A percentile compares a stretch with the other conserved stretches of the same genome.
Conservation (phyloP, 192 early-diverging fungal species). For the Coemansia sp. region DNA sequence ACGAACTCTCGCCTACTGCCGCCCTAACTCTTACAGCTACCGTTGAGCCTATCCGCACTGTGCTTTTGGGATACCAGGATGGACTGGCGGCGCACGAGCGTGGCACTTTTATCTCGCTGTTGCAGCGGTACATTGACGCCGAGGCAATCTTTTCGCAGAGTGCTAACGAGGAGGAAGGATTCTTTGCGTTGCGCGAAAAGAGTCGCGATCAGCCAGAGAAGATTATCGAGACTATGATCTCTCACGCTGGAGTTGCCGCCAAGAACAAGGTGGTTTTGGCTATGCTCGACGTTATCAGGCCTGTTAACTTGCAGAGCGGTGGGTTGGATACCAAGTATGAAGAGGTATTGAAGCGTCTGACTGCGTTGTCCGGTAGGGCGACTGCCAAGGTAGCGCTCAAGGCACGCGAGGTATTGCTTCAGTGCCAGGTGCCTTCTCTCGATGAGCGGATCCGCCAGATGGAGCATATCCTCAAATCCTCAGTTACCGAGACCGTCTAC, state of each 20-base stretch:
- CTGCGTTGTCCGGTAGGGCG: constrained; percentile 73
- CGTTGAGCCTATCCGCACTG: constrained; percentile 67
- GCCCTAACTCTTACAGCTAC: constrained; percentile 63
- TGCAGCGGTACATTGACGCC: constrained; percentile 85
- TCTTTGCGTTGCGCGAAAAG: constrained; percentile 84
- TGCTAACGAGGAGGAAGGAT: constrained; percentile 80
- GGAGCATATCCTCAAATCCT: constrained; percentile 78
- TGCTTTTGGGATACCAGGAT: constrained; percentile 71
- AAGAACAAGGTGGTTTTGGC: constrained; percentile 80
- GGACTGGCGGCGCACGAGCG: constrained; percentile 82
- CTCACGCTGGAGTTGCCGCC: constrained; percentile 79
- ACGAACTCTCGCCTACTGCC: constrained; percentile 68
- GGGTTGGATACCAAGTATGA: constrained; percentile 74
- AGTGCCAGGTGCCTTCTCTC: constrained; percentile 89
- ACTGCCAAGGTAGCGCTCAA: constrained; percentile 92
- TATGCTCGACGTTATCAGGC: constrained; percentile 82
- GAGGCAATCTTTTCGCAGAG: constrained; percentile 81
- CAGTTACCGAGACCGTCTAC: constrained; percentile 78
- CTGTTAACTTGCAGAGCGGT: constrained; percentile 62
- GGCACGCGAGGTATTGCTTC: constrained; percentile 93
- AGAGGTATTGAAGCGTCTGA: constrained; percentile 77
- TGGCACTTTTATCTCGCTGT: constrained; percentile 69
- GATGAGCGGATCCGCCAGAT: constrained; percentile 87
- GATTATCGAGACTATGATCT: constrained; percentile 73
- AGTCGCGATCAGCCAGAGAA: constrained; percentile 80